phyloP scores from a whole-genome alignment of 768 basidiomycete species.

The Boletellus emodensis region DNA sequence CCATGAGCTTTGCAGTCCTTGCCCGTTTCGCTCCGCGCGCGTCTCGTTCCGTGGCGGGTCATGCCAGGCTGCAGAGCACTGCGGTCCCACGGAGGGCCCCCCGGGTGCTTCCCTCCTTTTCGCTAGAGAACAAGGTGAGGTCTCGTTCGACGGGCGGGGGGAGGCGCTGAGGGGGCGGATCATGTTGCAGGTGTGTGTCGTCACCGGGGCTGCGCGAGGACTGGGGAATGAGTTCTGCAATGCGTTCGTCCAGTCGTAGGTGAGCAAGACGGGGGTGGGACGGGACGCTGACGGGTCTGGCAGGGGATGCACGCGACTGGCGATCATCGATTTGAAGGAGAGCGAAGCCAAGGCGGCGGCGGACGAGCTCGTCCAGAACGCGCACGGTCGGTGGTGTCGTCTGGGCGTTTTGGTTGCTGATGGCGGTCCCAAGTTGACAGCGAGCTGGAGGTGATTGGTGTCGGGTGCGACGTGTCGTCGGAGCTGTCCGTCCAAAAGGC shows the following conservation, averaged over 20 bases:
- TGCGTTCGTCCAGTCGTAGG: conserved; percentile 54
- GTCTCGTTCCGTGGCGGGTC: conserved; percentile 7
- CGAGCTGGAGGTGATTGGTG: conserved; percentile 64
- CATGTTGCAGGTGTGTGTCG: conserved; percentile 67
- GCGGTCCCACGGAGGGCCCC: conserved; percentile 24
- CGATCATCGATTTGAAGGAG: conserved; percentile 76
- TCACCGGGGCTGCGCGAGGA: conserved; percentile 92
- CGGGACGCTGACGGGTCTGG: conserved; percentile 2
- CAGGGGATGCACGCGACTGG: conserved; percentile 79
- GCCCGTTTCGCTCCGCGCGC: conserved; percentile 18
- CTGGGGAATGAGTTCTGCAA: conserved; percentile 88
- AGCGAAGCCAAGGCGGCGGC: conserved; percentile 66
- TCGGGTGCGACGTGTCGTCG: conserved; percentile 85
- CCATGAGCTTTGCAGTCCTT: conserved; percentile 30
- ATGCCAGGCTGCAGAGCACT: conserved; percentile 27
- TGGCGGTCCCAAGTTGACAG: conserved; percentile 45
- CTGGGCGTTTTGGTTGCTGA: conserved; percentile 30
- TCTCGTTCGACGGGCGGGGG: background rate
- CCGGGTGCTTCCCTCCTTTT: conserved; percentile 69
- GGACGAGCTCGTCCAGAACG: conserved; percentile 54
- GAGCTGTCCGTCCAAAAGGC: conserved; percentile 75
- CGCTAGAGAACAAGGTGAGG: conserved; percentile 70
- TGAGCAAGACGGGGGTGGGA: background rate
- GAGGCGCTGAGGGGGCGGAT: background rate
- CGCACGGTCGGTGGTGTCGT: conserved; percentile 43